Percentiles rank a stretch among this genome's conserved stretches.
Conservation (phyloP, 2,329 filamentous ascomycete species). For the Lecanicillium sp. region DNA sequence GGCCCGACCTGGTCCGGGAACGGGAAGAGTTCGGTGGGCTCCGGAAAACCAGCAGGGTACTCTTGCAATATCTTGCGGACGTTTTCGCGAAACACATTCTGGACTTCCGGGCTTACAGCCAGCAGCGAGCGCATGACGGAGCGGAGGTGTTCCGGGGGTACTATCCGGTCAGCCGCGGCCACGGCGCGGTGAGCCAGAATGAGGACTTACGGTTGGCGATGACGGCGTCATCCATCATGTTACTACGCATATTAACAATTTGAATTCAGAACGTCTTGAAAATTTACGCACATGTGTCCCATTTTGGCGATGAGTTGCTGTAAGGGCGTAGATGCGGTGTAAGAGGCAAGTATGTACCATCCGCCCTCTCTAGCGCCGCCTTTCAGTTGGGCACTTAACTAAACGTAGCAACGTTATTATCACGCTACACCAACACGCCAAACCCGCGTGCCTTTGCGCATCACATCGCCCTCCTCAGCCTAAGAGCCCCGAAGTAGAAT, state of each 20-base stretch:
- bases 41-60: conserved; percentile 18
- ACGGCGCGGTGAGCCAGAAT: neutral
- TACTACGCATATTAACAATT: conserved; percentile 19
- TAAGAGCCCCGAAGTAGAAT: too few species aligned
- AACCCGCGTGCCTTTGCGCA: too few species aligned
- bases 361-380: too few species aligned
- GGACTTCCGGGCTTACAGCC: conserved; percentile 24
- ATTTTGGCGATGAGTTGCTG: neutral
- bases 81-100: conserved; percentile 29
- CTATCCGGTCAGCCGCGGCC: conserved; percentile 17
- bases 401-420: too few species aligned
- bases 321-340: too few species aligned
- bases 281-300: neutral
- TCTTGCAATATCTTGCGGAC: conserved; percentile 25
- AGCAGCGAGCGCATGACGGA: conserved; percentile 29
- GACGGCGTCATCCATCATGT: conserved; percentile 38
- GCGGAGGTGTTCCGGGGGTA: conserved; percentile 27
- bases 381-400: too few species aligned
- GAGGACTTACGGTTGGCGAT: conserved; percentile 29
- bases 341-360: too few species aligned
- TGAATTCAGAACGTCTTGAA: neutral
- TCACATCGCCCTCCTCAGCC: too few species aligned
- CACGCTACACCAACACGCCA: too few species aligned
- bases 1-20: conserved; percentile 18
- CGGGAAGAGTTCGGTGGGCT: conserved; percentile 22